phyloP scores from a whole-genome alignment of 805 yeast genomes.

The Starmera dryadoides region DNA sequence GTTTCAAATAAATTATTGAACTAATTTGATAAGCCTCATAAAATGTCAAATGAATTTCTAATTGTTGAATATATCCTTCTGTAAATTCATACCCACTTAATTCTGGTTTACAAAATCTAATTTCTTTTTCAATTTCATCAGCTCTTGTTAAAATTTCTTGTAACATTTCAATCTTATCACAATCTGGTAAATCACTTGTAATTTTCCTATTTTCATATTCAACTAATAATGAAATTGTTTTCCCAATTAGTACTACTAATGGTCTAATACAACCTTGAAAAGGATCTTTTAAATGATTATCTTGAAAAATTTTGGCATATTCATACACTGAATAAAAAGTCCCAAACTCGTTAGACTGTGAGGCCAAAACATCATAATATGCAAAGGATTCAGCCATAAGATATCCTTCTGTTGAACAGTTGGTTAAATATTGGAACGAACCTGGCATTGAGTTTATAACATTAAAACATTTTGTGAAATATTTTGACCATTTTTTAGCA shows the following conservation, averaged over 20 bases:
- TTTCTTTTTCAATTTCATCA: slow-evolving; percentile 32
- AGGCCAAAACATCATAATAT: slow-evolving; percentile 17
- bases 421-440: slow-evolving; percentile 8
- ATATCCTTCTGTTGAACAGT: slow-evolving; percentile 10
- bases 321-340: slow-evolving; percentile 17
- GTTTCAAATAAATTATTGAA: slow-evolving; percentile 45
- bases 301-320: slow-evolving; percentile 9
- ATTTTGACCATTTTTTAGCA: slow-evolving; percentile 13
- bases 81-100: slow-evolving; percentile 23
- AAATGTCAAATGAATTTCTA: slow-evolving; percentile 50
- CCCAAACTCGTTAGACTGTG: slow-evolving; percentile 21
- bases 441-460: slow-evolving; percentile 16
- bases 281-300: slow-evolving; percentile 11
- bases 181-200: slow-evolving; percentile 6
- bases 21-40: slow-evolving; percentile 54
- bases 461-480: slow-evolving; percentile 12
- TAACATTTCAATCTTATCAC: slow-evolving; percentile 11
- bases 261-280: slow-evolving; percentile 22
- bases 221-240: slow-evolving; percentile 13
- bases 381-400: slow-evolving; percentile 19
- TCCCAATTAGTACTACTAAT: slow-evolving; percentile 16
- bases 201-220: slow-evolving; percentile 6
- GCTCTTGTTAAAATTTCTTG: slow-evolving; percentile 13
- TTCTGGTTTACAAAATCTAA: slow-evolving; percentile 42
- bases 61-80: slow-evolving; percentile 26